Base-by-base conservation (phyloP, 1,284 basidiomycete genomes). In the Agroathelia rolfsii region DNA sequence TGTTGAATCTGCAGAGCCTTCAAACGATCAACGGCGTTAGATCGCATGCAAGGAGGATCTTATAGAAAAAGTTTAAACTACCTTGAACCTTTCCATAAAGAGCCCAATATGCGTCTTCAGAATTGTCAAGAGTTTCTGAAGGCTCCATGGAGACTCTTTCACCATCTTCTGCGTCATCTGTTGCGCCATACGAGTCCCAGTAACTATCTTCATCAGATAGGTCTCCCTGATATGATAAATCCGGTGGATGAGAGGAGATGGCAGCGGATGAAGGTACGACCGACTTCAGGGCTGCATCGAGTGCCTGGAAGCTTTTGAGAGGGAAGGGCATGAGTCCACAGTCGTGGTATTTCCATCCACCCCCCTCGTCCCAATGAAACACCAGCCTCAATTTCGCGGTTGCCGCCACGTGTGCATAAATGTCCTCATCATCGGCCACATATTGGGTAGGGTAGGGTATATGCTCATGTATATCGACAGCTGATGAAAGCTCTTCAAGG, bases 31-130 rank as follows among this genome's bases (percentile, higher is more conserved):
- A 32, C 37, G 35, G 11, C 24, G 23, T 13, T 28, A 14, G 13
- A 31, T 32, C 20, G 31, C 12, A 20, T 24, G 6, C 18, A 22
- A 28, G 20, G 30, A 24, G 21, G n/a, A n/a, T n/a, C n/a, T n/a
- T n/a, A 30, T 5, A 16, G 26, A 28, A 34, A 23, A 22, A 29
- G 33, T 46, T 56, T 46, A n/a, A n/a, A n/a, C n/a, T 42, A 79
- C 81, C 80, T 52, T 83, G 77, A 6, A 82, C 66, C 17, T 63
- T 61, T 26, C 72, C 57, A 47, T 83, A 82, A 35, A 63, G 74
- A 13, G 76, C 77, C 78, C 80, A 83, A 45, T 84, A 83, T 3
- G 76, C 76, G 41, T 83, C 81, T 47, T 82, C 79, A 24, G 66
- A 58, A 16, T 54, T 58, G 24, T 53, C 56, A 4, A 41, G 44